Evolutionary conservation across 75 land plant species (phyloP).

Genomic region (Isoetes taiwanensis): DNA sequence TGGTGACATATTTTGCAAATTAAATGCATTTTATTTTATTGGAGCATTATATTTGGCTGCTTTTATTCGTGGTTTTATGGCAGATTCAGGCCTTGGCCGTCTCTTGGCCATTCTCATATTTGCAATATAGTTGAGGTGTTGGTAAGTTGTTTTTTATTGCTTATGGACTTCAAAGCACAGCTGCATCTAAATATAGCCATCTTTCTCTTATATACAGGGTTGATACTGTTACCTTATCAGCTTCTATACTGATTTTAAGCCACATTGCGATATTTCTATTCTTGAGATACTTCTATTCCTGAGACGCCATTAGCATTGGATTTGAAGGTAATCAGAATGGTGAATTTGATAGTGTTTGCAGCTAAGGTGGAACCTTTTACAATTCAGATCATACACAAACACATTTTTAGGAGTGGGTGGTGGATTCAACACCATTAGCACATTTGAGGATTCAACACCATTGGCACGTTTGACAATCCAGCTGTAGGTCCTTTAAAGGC

Average conservation of each 20-base stretch:
- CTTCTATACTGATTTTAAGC: background rate
- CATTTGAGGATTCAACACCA: no score
- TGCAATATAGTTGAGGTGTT: slow-evolving; percentile 43
- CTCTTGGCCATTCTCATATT: slow-evolving; percentile 52
- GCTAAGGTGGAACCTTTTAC: no score
- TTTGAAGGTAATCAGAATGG: no score
- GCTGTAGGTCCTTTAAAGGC: no score
- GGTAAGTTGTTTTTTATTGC: slow-evolving; percentile 29
- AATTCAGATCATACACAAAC: no score
- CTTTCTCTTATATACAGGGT: background rate
- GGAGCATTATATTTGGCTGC: slow-evolving; percentile 62
- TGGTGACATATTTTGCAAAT: slow-evolving; percentile 58
- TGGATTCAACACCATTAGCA: no score
- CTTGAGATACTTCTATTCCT: no score
- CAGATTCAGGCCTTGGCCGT: slow-evolving; percentile 73
- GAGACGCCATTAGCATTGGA: no score
- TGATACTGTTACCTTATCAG: background rate
- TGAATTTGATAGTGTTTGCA: no score
- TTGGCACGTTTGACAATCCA: no score
- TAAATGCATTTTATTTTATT: slow-evolving; percentile 52
- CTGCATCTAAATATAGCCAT: background rate
- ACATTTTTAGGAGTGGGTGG: no score
- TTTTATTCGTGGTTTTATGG: slow-evolving; percentile 70
- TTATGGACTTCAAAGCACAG: background rate
- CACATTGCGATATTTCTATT: no score